Conservation (phyloP, 2,329 filamentous ascomycete genomes). For the Penicillium sp. region DNA sequence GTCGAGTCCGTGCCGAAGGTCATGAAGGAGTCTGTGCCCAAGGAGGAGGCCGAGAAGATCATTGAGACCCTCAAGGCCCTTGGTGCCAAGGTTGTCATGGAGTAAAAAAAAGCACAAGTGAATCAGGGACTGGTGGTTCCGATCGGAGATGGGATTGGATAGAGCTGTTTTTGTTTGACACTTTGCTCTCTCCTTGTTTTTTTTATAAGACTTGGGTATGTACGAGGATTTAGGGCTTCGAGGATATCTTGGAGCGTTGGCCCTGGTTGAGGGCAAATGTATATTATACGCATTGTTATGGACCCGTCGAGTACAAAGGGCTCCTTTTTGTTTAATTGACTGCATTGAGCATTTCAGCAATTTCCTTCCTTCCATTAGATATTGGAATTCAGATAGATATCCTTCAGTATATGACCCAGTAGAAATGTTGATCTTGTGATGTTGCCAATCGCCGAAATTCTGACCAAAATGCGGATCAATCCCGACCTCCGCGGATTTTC, state of each 20-base stretch:
- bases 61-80: slow-evolving; percentile 90
- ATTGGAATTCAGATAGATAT: not conserved
- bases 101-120: slow-evolving; percentile 57
- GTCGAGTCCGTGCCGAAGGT: slow-evolving; percentile 97
- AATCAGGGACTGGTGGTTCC: not conserved
- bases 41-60: slow-evolving; percentile 99
- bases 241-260: slow-evolving; percentile 20
- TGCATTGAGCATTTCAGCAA: slow-evolving; percentile 22
- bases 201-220: slow-evolving; percentile 17
- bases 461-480: not conserved
- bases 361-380: not conserved
- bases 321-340: slow-evolving; percentile 28
- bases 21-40: slow-evolving; percentile 98
- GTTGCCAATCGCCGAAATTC: not conserved
- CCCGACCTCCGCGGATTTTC: not conserved
- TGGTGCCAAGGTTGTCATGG: slow-evolving; percentile 86
- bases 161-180: slow-evolving; percentile 7
- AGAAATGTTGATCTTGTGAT: not conserved
- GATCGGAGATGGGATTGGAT: slow-evolving; percentile 2
- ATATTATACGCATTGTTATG: slow-evolving; percentile 37
- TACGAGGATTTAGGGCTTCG: slow-evolving; percentile 1
- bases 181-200: slow-evolving; percentile 12
- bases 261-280: slow-evolving; percentile 35
- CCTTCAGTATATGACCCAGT: not conserved
- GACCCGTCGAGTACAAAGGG: slow-evolving; percentile 23